Evolutionary conservation across 176 grass and related monocot genomes (phyloP).

Genomic region (Echinochloa phyllopogon): DNA sequence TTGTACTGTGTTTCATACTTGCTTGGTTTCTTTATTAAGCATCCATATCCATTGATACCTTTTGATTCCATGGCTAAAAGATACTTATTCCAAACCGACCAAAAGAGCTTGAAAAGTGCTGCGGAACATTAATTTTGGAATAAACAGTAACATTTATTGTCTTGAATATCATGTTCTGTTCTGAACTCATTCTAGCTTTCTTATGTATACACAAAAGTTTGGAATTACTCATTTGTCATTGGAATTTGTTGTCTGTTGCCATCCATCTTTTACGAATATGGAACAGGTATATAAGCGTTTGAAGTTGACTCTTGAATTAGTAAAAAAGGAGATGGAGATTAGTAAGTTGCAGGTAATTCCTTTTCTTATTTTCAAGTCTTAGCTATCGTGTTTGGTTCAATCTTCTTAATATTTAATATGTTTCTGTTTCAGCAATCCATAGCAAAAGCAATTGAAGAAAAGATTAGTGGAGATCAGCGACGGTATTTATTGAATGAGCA

Average conservation of each 20-base stretch:
- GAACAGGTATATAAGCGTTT: slow-evolving; percentile 93
- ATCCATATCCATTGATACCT: slow-evolving; percentile 14
- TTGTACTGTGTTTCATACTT: slow-evolving; percentile 20
- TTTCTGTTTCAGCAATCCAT: slow-evolving; percentile 86
- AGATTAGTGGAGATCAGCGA: slow-evolving; percentile 97
- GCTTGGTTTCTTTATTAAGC: slow-evolving; percentile 7
- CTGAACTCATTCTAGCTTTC: slow-evolving; percentile 17
- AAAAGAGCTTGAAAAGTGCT: slow-evolving; percentile 9
- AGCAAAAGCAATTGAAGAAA: slow-evolving; percentile 99
- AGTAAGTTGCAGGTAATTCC: slow-evolving; percentile 89
- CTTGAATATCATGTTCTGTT: slow-evolving; percentile 12
- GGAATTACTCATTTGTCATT: not conserved
- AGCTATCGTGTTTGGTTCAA: slow-evolving; percentile 22
- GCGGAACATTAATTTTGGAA: slow-evolving; percentile 25
- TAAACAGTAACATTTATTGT: slow-evolving; percentile 6
- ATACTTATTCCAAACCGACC: not conserved
- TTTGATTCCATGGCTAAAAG: slow-evolving; percentile 7
- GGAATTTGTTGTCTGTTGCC: slow-evolving; percentile 15
- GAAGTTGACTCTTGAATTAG: slow-evolving; percentile 89
- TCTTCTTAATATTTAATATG: slow-evolving; percentile 35
- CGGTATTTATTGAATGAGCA: slow-evolving; percentile 98
- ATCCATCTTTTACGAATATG: slow-evolving; percentile 43
- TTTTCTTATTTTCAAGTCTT: slow-evolving; percentile 16
- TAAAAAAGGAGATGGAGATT: slow-evolving; percentile 99
- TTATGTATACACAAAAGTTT: not conserved